phyloP scores from a whole-genome alignment of 2,329 filamentous ascomycete genomes.

The Pezicula radicicola region DNA sequence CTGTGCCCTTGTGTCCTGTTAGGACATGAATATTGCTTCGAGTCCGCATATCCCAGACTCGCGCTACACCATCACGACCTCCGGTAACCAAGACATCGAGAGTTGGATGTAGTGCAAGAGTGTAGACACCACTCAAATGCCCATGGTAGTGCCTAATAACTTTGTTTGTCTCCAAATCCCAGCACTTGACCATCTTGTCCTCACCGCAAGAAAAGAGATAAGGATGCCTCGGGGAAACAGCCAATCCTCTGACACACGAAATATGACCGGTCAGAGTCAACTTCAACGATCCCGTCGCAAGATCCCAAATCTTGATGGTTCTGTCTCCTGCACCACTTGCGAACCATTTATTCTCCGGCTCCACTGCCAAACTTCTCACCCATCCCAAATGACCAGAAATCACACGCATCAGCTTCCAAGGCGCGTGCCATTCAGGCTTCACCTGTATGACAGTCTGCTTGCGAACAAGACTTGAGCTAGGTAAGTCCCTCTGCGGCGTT shows the following conservation, averaged over 20 bases:
- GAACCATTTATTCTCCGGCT: constrained; percentile 97
- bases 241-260: constrained; percentile 86
- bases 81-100: constrained; percentile 94
- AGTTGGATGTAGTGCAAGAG: constrained; percentile 87
- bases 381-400: constrained; percentile 96
- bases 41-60: constrained; percentile 99
- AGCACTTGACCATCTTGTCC: constrained; percentile 99
- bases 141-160: constrained; percentile 98
- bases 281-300: constrained; percentile 80
- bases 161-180: constrained; percentile 99
- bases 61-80: constrained; percentile 87
- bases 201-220: constrained; percentile 98
- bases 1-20: constrained; percentile 84
- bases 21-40: constrained; percentile 94
- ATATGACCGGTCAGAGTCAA: constrained; percentile 93
- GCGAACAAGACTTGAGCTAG: constrained; percentile 56
- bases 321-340: constrained; percentile 92
- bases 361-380: constrained; percentile 86
- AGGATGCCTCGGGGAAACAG: constrained; percentile 88
- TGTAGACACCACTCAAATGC: constrained; percentile 94
- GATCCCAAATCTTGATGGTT: constrained; percentile 98
- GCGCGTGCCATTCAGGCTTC: constrained; percentile 93
- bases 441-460: constrained; percentile 59
- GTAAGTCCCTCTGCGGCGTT: constrained; percentile 45
- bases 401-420: constrained; percentile 97